A percentile compares a stretch with the other conserved stretches of the same genome.
Evolutionary conservation across 163 green algal species (phyloP).

Genomic region (Botryococcus braunii): DNA sequence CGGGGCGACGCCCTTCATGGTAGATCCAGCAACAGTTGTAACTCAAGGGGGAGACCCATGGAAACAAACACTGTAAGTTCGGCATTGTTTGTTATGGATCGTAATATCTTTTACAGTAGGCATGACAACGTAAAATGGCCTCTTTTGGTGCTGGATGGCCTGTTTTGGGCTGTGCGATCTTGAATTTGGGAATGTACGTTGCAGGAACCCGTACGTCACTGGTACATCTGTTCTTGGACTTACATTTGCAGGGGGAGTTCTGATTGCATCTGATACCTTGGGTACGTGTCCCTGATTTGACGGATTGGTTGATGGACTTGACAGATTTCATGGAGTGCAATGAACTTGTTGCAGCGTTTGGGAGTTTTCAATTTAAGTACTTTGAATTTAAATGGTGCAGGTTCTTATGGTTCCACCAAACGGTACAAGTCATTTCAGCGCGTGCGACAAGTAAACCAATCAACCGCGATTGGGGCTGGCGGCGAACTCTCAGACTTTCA

Average conservation of each 20-base stretch:
- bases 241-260: constrained; percentile 91
- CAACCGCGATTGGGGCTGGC: constrained; percentile 67
- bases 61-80: constrained; percentile 65
- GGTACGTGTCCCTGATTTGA: constrained; percentile 22
- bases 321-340: neutral
- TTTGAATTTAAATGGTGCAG: constrained; percentile 27
- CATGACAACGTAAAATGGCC: neutral
- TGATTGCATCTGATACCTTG: constrained; percentile 90
- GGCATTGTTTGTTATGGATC: constrained; percentile 2
- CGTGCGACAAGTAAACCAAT: constrained; percentile 67
- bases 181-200: neutral
- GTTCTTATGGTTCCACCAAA: constrained; percentile 89
- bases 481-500: constrained; percentile 94
- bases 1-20: constrained; percentile 55
- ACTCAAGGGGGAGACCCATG: constrained; percentile 7
- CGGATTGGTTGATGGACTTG: neutral
- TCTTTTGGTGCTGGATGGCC: neutral
- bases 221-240: constrained; percentile 89
- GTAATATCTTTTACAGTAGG: neutral
- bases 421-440: constrained; percentile 92
- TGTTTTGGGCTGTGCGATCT: neutral
- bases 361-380: neutral
- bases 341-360: neutral
- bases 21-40: constrained; percentile 48
- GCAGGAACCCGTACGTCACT: constrained; percentile 86